Conservation (phyloP, 306 rosid genomes). For the Datisca glomerata region DNA sequence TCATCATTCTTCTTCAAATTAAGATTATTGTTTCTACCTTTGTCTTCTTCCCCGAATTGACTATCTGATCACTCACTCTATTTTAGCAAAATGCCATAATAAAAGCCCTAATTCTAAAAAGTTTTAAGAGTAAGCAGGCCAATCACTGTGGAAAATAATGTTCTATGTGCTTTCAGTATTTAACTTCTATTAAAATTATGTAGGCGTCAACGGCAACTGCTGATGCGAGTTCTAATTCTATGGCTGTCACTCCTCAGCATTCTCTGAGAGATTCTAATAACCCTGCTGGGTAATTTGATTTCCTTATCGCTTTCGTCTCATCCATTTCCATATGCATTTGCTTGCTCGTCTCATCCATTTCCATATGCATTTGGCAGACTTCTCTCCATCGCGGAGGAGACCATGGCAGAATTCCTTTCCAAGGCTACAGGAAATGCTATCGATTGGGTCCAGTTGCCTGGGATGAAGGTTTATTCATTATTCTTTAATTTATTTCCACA, state of each 20-base stretch:
- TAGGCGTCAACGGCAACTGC: conserved; percentile 73
- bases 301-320: conserved; percentile 1
- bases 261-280: conserved; percentile 77
- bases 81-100: too few relatives aligned
- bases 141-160: conserved; percentile 3
- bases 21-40: neutral
- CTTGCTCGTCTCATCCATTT: neutral
- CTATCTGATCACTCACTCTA: too few relatives aligned
- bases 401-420: conserved; percentile 99
- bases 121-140: neutral
- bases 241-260: conserved; percentile 73
- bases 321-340: neutral
- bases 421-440: conserved; percentile 99
- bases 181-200: conserved; percentile 6
- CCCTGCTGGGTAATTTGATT: conserved; percentile 85
- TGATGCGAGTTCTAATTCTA: conserved; percentile 92
- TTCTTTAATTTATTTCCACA: neutral
- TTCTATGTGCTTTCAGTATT: conserved; percentile 6
- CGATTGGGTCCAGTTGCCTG: conserved; percentile 99
- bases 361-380: conserved; percentile 43
- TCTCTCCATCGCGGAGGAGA: conserved; percentile 96
- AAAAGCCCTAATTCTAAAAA: too few relatives aligned
- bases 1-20: neutral
- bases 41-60: neutral
- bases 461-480: conserved; percentile 78